Evolutionary conservation across 441 rosid genomes (phyloP), one percentile per base, ranked within the genome.

Genomic region (Brassica balearica): DNA sequence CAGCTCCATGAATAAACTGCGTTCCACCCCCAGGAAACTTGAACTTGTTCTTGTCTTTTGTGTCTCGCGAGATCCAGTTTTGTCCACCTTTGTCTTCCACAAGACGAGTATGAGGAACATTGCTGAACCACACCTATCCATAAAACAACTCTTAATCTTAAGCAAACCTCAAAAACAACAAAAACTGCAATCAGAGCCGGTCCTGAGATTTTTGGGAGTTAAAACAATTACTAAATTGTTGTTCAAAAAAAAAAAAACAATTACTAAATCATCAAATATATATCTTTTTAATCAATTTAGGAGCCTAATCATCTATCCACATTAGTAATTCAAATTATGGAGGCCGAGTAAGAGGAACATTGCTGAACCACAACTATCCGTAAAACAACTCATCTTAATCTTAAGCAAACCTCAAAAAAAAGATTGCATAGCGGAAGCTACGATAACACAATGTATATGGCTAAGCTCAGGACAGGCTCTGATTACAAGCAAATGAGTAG

Each of bases 21-120:
- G 99, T 95, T 56, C 99, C 99, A 12, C 99, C 99, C 22, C 98
- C 99, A 29, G 99, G 97, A 86, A 95, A 95, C 84, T 78, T 92
- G 77, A 95, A 93, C 87, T 93, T 95, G 82, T 85, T 84, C 68
- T 95, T 93, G 32, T 63, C 87, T 73, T 68, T 83, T 29, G 82
- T 85, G 25, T 51, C 85, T 74, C 78, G 86, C 51, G 86, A 81
- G 63, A 96, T 94, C 99, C 99, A 96, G 84, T 96, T 96, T 82
- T 96, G 99, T 62, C 98, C 99, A 0, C 99, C 97, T 85, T 96
- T 94, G 69, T 96, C 99, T 38, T 94, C 97, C 72, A 88, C 99
- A 71, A 96, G 81, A 48, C 94, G 91, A 0, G 91, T 79, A 83
- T 96, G 98, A n/a, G 98, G 99, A 80, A 96, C 97, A 82, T 93